These are phyloP conservation scores for Sparassis latifolia DNA, from an alignment of 1,284 basidiomycete species.

Conservation along the genomic window DNA sequence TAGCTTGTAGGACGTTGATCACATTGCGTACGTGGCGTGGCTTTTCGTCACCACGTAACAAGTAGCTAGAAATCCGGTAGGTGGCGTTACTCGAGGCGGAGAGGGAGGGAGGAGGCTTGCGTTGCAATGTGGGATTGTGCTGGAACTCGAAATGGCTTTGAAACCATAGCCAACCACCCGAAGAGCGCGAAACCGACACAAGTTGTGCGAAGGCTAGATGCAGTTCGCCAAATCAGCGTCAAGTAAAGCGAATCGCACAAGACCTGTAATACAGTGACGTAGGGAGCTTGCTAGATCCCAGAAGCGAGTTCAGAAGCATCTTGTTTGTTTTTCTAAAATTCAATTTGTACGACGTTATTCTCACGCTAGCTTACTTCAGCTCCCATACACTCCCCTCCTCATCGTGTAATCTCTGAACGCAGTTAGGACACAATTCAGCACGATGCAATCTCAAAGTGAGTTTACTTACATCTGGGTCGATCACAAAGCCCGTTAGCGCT, in stretches of 20 bases:
- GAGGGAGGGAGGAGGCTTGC: too few relatives aligned
- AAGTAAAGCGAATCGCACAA: background rate
- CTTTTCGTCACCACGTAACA: too few relatives aligned
- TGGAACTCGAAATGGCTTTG: too few relatives aligned
- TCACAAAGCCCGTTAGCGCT: constrained; percentile 32
- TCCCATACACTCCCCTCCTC: constrained; percentile 35
- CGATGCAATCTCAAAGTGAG: background rate
- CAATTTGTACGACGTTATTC: background rate
- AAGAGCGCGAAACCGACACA: too few relatives aligned
- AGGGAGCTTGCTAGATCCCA: background rate
- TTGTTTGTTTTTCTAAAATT: background rate
- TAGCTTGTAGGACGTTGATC: too few relatives aligned
- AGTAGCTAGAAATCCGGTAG: too few relatives aligned
- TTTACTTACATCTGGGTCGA: constrained; percentile 38
- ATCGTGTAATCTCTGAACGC: constrained; percentile 28
- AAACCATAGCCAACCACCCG: background rate
- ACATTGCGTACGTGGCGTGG: too few relatives aligned
- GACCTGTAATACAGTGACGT: background rate
- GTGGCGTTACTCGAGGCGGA: too few relatives aligned
- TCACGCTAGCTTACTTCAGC: constrained; percentile 1
- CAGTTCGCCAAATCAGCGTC: background rate
- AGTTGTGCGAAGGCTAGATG: background rate
- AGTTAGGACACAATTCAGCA: background rate
- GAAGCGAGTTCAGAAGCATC: background rate
- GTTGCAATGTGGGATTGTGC: too few relatives aligned